Base-by-base conservation (phyloP, 495 filamentous ascomycete species). In the Neurospora pannonica region DNA sequence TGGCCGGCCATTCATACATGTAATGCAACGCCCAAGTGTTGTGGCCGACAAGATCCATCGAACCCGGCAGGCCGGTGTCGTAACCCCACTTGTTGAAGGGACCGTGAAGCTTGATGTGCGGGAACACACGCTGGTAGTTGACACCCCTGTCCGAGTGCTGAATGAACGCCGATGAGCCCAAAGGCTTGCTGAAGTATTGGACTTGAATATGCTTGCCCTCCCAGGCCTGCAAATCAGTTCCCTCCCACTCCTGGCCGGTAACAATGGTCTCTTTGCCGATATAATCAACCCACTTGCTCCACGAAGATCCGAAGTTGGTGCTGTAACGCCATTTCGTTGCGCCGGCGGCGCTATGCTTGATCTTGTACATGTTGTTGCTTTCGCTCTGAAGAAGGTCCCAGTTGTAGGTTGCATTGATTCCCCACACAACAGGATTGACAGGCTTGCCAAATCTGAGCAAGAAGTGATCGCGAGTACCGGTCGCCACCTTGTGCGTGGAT, bases 31-130 rank as follows among this genome's bases (percentile, higher is more conserved):
- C 82, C 91, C 91, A 93, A 8, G 82, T 82, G 13, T 88, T 88
- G 76, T 89, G 84, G 1, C 78, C 77, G 38, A 88, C 82, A 71
- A 90, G 85, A 43, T 85, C 79, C 79, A 92, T 87, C 21, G 83
- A 77, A 43, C 90, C 89, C 5, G 85, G 79, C 48, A 92, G 71
- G 3, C 91, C 91, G 2, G 87, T 85, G 81, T 93, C 91, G 77
- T 88, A 92, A 37, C 91, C 90, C 76, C 88, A 93, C 72, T 89
- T 83, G 75, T 93, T 93, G 81, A 87, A 92, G 1, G 87, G 85
- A 0, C 91, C 91, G 48, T 92, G 81, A 85, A 92, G 48, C 19
- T 74, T 76, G 73, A 93, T 79, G 79, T 92, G 90, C 8, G 91
- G 91, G 74, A 88, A 90, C 9, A 86, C 85, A 28, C 91, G 84